phyloP scores from a whole-genome alignment of 106 monocot species.

The Acorus calamus region DNA sequence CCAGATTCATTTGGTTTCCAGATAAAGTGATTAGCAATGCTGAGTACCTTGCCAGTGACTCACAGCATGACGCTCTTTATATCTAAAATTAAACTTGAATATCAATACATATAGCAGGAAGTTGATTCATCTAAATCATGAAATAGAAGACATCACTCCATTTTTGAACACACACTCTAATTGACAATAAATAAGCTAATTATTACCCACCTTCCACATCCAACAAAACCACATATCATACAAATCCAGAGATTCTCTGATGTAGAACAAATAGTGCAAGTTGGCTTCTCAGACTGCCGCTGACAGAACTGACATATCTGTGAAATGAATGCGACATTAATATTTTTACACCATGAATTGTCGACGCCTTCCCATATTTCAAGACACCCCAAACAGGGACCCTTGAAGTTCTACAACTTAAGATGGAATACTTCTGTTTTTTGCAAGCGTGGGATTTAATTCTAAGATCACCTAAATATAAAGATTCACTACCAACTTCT shows the following conservation, averaged over 20 bases:
- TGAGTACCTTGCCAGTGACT: conserved; percentile 87
- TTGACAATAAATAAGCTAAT: too few species aligned
- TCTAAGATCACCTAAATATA: too few species aligned
- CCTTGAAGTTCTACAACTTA: too few species aligned
- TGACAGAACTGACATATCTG: conserved; percentile 87
- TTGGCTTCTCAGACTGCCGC: conserved; percentile 57
- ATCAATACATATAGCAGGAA: background rate
- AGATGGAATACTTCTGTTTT: too few species aligned
- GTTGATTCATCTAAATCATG: background rate
- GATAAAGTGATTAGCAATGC: conserved; percentile 89
- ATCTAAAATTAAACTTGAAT: conserved; percentile 21
- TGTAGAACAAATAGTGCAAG: conserved; percentile 74
- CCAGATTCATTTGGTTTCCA: conserved; percentile 76
- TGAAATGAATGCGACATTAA: too few species aligned
- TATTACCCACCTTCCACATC: conserved; percentile 95
- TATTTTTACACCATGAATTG: too few species aligned
- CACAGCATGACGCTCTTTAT: conserved; percentile 90
- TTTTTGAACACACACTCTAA: conserved; percentile 1
- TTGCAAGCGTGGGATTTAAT: too few species aligned
- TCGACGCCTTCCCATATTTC: too few species aligned
- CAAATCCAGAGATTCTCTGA: conserved; percentile 89
- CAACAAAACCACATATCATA: conserved; percentile 94
- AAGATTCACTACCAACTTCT: too few species aligned
- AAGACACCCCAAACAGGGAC: too few species aligned
- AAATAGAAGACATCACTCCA: background rate